Base-by-base conservation (phyloP, 2,329 filamentous ascomycete species). In the Microdochium nivale region DNA sequence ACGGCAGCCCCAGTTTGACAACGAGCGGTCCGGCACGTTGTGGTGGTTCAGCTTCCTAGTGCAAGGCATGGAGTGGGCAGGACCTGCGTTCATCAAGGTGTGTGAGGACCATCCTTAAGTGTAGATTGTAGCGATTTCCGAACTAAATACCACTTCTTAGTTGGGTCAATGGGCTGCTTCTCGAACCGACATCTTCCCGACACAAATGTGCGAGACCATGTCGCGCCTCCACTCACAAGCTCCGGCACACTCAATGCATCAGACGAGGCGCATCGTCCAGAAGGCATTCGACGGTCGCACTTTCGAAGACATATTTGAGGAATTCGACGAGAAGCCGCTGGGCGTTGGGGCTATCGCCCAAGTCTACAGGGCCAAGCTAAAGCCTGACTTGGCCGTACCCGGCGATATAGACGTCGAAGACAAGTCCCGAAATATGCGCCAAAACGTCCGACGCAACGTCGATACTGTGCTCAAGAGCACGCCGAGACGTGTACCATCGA, bases 111-210 rank as follows among this genome's bases (percentile, higher is more conserved):
- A n/a, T n/a, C n/a, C n/a, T n/a, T n/a, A n/a, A n/a, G n/a, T n/a
- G n/a, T n/a, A n/a, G n/a, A n/a, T n/a, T n/a, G n/a, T n/a, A n/a
- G n/a, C n/a, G n/a, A n/a, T n/a, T n/a, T n/a, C n/a, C n/a, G n/a
- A 48, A 50, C 8, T 49, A 19, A 33, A 14, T 4, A 3, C 14
- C 19, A 5, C 19, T 14, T 21, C 21, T 52, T 60, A 91, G 84
- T 81, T 99, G 51, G 94, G 94, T 16, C 94, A 99, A 83, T 99
- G 94, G 94, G 94, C 94, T 19, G 94, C 94, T 2, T 97, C 94
- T 4, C 80, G 94, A 65, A 88, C 91, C 43, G 94, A 99, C 69
- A 96, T 99, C 63, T 99, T 99, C 65, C 94, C 94, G 1, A 87
- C 80, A 23, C 85, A 96, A 67, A 83, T 99, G 80, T 99, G 94